Evolutionary conservation across 257 asterid genomes (phyloP).

Genomic region (Primulina eburnea): DNA sequence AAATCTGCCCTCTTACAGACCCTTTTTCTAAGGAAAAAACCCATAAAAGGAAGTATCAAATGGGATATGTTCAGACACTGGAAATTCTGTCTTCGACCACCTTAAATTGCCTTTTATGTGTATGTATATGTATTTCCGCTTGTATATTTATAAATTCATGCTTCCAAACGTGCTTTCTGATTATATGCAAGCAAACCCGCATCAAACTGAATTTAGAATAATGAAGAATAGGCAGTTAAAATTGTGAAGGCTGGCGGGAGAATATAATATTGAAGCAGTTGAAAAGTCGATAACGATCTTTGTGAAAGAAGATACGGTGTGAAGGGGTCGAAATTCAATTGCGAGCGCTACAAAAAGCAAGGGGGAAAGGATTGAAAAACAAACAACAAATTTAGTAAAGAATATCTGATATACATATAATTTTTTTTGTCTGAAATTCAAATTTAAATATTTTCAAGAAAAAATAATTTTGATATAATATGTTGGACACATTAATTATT

Average conservation of each 20-base stretch:
- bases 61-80: not conserved
- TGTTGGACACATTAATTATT: no score
- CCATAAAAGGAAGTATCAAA: conserved; percentile 2
- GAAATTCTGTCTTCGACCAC: not conserved
- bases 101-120: not conserved
- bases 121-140: not conserved
- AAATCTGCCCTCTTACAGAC: not conserved
- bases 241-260: not conserved
- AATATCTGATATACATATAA: no score
- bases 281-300: not conserved
- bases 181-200: not conserved
- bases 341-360: not conserved
- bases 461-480: no score
- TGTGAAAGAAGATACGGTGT: not conserved
- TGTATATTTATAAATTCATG: not conserved
- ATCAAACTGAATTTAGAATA: not conserved
- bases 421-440: no score
- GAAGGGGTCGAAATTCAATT: not conserved
- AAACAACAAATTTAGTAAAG: no score
- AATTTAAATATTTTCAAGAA: no score
- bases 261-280: not conserved
- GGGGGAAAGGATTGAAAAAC: no score
- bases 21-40: not conserved
- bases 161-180: not conserved
- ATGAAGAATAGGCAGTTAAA: not conserved